Conservation (phyloP, 1,139 yeast species). For the Magnusiomyces paraingens region DNA sequence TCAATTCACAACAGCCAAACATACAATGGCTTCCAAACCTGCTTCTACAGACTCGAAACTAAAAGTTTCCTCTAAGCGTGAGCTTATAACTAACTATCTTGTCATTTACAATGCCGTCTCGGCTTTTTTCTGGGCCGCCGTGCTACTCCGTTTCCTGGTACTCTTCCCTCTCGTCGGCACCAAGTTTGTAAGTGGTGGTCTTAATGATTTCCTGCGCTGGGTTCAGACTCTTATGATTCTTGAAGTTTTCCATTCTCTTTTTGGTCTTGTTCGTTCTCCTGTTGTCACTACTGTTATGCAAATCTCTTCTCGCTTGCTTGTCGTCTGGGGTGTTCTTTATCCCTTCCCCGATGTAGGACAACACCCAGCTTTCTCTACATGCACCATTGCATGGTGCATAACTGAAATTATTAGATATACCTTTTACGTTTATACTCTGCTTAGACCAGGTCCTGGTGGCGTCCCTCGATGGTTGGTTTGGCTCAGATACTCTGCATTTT, state of each 20-base stretch:
- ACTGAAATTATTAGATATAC: constrained; percentile 87
- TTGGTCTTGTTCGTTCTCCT: constrained; percentile 79
- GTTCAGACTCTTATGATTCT: constrained; percentile 81
- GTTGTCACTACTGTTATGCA: constrained; percentile 77
- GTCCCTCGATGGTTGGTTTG: constrained; percentile 61
- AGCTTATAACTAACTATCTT: constrained; percentile 26
- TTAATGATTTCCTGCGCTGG: constrained; percentile 53
- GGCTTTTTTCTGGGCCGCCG: constrained; percentile 59
- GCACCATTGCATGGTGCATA: constrained; percentile 79
- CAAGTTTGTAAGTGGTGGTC: constrained; percentile 46
- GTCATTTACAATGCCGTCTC: constrained; percentile 59
- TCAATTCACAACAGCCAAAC: no score
- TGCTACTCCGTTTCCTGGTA: constrained; percentile 38
- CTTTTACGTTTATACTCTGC: constrained; percentile 64
- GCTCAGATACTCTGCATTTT: constrained; percentile 78
- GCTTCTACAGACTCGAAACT: not conserved
- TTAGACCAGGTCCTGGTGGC: constrained; percentile 34
- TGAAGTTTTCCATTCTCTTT: constrained; percentile 71
- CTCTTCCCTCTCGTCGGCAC: constrained; percentile 41
- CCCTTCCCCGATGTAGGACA: constrained; percentile 62
- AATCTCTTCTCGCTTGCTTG: constrained; percentile 73
- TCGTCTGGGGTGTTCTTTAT: constrained; percentile 79
- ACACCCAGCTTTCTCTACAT: constrained; percentile 51
- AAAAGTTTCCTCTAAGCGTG: constrained; percentile 7
- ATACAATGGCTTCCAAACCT: no score